These are phyloP conservation scores for Rauvolfia tetraphylla DNA, from an alignment of 257 asterid genomes.

Conservation along the genomic window DNA sequence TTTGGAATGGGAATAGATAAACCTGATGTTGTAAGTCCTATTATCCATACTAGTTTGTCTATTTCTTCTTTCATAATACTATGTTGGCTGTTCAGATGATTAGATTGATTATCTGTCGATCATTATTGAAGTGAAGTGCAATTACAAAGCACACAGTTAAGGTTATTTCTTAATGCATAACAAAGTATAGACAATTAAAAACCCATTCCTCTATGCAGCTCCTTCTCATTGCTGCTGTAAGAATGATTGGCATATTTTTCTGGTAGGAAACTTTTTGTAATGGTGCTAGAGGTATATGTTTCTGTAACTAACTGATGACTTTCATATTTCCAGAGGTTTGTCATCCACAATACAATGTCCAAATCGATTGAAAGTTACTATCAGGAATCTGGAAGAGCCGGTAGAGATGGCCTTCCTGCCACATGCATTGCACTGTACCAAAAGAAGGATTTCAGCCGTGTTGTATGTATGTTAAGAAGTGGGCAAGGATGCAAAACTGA, in stretches of 20 bases:
- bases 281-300: neutral
- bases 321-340: conserved; percentile 65
- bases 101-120: neutral
- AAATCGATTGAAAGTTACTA: conserved; percentile 97
- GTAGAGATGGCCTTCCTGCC: conserved; percentile 71
- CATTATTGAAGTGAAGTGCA: neutral
- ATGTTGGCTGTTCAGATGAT: neutral
- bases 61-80: conserved; percentile 8
- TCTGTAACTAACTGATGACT: neutral
- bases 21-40: conserved; percentile 88
- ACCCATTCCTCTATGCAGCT: neutral
- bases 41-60: conserved; percentile 4
- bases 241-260: neutral
- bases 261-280: neutral
- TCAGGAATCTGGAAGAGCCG: conserved; percentile 99
- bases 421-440: conserved; percentile 74
- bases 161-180: neutral
- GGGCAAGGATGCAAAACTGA: conserved; percentile 57
- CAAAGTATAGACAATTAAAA: neutral
- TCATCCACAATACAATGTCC: conserved; percentile 89
- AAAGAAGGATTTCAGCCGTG: conserved; percentile 92
- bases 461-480: conserved; percentile 90
- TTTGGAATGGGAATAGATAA: conserved; percentile 99
- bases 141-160: neutral
- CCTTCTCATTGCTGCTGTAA: neutral